Conservation (phyloP, 306 rosid genomes). For the Trifolium repens region DNA sequence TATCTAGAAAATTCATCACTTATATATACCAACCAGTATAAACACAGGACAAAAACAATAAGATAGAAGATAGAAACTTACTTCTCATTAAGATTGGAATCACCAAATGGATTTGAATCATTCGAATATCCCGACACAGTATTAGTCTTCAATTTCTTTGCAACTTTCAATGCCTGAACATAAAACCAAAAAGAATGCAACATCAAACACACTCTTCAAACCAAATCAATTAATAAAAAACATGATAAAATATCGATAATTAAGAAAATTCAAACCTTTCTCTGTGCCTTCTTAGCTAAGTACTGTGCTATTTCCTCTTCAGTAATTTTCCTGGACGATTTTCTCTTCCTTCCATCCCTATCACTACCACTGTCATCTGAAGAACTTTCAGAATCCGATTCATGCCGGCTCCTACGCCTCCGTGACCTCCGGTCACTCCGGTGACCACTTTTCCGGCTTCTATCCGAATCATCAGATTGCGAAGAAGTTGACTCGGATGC, state of each 20-base stretch:
- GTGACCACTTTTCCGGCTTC: slow-evolving; percentile 38
- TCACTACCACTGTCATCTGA: slow-evolving; percentile 36
- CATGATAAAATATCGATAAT: not conserved
- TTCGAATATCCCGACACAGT: slow-evolving; percentile 59
- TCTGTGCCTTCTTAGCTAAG: slow-evolving; percentile 76
- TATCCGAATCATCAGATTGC: slow-evolving; percentile 35
- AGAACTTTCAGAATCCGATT: slow-evolving; percentile 52
- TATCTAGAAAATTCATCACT: not conserved
- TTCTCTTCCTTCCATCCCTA: slow-evolving; percentile 52
- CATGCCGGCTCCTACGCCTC: slow-evolving; percentile 16
- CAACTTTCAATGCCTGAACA: slow-evolving; percentile 4
- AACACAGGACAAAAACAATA: slow-evolving; percentile 19
- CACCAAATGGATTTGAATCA: slow-evolving; percentile 93
- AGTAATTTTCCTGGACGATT: slow-evolving; percentile 59
- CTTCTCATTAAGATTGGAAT: slow-evolving; percentile 90
- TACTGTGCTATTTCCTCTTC: slow-evolving; percentile 75
- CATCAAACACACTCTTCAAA: not conserved
- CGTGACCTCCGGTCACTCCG: slow-evolving; percentile 33
- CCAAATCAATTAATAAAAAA: slow-evolving; percentile 15
- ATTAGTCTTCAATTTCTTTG: too few relatives aligned
- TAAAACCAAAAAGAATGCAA: not conserved
- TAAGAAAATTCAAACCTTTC: slow-evolving; percentile 54
- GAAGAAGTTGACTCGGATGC: slow-evolving; percentile 49
- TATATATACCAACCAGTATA: not conserved
- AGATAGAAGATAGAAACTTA: slow-evolving; percentile 46